Evolutionary conservation across 2,329 filamentous ascomycete species (phyloP).

Genomic region (Spiromastix sp.): DNA sequence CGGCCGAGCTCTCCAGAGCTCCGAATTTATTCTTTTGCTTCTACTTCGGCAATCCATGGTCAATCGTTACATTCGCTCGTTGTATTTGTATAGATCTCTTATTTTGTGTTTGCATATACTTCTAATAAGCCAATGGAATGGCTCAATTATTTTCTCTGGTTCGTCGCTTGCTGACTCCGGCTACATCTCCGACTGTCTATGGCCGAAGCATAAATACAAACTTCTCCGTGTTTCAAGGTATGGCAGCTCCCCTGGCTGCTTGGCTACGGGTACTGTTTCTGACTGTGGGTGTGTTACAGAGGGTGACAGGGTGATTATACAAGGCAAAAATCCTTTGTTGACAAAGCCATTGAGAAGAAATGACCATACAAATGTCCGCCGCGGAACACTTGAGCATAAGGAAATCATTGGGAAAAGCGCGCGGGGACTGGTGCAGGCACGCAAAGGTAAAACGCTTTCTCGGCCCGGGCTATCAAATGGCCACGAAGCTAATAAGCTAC

Average conservation of each 20-base stretch:
- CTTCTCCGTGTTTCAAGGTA: slow-evolving; percentile 30
- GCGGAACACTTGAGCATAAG: slow-evolving; percentile 32
- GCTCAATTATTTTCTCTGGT: slow-evolving; percentile 7
- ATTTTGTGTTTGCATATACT: not conserved
- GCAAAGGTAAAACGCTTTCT: slow-evolving; percentile 32
- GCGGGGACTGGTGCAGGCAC: slow-evolving; percentile 49
- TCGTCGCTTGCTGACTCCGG: slow-evolving; percentile 5
- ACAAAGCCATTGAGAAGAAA: slow-evolving; percentile 32
- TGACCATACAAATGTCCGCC: slow-evolving; percentile 24
- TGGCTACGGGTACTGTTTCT: not conserved
- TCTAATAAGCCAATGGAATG: slow-evolving; percentile 8
- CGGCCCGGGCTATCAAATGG: no score
- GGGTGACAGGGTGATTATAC: slow-evolving; percentile 34
- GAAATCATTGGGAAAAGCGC: slow-evolving; percentile 55
- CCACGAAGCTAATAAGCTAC: no score
- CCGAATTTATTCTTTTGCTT: not conserved
- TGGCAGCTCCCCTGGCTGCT: not conserved
- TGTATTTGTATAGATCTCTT: slow-evolving; percentile 1
- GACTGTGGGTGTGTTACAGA: slow-evolving; percentile 18
- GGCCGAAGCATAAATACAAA: slow-evolving; percentile 24
- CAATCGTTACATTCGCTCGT: not conserved
- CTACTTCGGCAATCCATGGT: not conserved
- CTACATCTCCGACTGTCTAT: not conserved
- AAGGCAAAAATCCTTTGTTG: slow-evolving; percentile 28
- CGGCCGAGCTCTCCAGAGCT: not conserved